Evolutionary conservation across 192 early-diverging fungal species (phyloP).

Genomic region (Chytriomyces hyalinus): DNA sequence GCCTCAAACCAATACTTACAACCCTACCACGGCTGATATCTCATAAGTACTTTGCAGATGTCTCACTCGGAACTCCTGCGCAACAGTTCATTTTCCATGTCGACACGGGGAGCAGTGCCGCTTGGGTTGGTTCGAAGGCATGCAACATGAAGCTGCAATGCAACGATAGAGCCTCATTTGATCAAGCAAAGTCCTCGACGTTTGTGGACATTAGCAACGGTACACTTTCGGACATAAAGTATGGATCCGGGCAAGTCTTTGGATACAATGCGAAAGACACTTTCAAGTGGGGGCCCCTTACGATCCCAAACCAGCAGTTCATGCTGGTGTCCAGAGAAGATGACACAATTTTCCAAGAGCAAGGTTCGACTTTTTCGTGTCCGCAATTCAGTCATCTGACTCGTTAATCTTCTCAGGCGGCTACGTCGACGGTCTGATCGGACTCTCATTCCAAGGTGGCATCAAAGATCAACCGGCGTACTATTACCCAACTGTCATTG

Average conservation of each 20-base stretch:
- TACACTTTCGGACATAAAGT: background rate
- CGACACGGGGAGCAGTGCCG: constrained; percentile 9
- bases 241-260: background rate
- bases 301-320: constrained; percentile 12
- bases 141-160: constrained; percentile 4
- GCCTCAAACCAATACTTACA: background rate
- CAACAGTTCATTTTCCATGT: constrained; percentile 16
- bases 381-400: too few species aligned
- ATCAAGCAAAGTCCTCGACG: background rate
- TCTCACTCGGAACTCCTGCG: constrained; percentile 26
- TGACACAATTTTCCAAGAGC: constrained; percentile 7
- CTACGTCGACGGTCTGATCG: constrained; percentile 8
- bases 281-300: background rate
- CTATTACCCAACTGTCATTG: constrained; percentile 19
- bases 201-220: background rate
- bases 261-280: constrained; percentile 17
- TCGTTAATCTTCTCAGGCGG: too few species aligned
- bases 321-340: constrained; percentile 7
- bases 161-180: background rate
- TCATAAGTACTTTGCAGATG: background rate
- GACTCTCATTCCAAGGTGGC: background rate
- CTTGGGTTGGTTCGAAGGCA: constrained; percentile 13
- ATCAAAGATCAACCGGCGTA: background rate
- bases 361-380: background rate
- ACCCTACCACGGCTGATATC: background rate